phyloP scores from a whole-genome alignment of 768 basidiomycete genomes.

The Paxillus involutus region DNA sequence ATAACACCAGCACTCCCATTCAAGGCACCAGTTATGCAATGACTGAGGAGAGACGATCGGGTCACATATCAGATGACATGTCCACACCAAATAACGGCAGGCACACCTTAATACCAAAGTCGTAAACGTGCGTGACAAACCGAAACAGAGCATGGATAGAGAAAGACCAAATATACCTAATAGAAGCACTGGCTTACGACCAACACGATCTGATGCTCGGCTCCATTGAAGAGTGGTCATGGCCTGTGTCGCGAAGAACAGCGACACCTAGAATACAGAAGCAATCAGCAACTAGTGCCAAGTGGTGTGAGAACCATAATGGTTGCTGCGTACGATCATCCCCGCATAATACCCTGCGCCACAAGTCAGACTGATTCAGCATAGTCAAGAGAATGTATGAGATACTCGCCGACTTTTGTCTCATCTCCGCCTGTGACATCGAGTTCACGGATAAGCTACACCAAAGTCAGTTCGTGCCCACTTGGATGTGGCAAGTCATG shows the following conservation, averaged over 20 bases:
- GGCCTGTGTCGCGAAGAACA: slow-evolving; percentile 48
- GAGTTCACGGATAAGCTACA: slow-evolving; percentile 43
- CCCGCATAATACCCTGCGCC: too few species aligned
- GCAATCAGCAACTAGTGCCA: slow-evolving; percentile 12
- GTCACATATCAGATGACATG: too few species aligned
- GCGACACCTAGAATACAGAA: slow-evolving; percentile 36
- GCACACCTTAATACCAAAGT: slow-evolving; percentile 54
- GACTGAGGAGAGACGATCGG: too few species aligned
- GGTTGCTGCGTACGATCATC: too few species aligned
- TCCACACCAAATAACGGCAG: too few species aligned
- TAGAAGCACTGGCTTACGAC: slow-evolving; percentile 42
- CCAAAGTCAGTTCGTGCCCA: not conserved
- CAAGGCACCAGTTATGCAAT: too few species aligned
- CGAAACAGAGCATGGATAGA: slow-evolving; percentile 61
- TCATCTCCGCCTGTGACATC: slow-evolving; percentile 27
- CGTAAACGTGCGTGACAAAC: slow-evolving; percentile 59
- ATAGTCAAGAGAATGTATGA: too few species aligned
- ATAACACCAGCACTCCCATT: slow-evolving; percentile 28
- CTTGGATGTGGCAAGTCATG: not conserved
- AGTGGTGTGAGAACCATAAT: too few species aligned
- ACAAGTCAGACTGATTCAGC: too few species aligned
- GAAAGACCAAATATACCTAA: slow-evolving; percentile 37
- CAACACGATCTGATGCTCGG: slow-evolving; percentile 45
- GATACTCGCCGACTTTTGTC: too few species aligned
- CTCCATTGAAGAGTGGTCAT: slow-evolving; percentile 48